These are phyloP conservation scores for Cladorrhinum sp. DNA, from an alignment of 2,329 filamentous ascomycete species.

Conservation along the genomic window DNA sequence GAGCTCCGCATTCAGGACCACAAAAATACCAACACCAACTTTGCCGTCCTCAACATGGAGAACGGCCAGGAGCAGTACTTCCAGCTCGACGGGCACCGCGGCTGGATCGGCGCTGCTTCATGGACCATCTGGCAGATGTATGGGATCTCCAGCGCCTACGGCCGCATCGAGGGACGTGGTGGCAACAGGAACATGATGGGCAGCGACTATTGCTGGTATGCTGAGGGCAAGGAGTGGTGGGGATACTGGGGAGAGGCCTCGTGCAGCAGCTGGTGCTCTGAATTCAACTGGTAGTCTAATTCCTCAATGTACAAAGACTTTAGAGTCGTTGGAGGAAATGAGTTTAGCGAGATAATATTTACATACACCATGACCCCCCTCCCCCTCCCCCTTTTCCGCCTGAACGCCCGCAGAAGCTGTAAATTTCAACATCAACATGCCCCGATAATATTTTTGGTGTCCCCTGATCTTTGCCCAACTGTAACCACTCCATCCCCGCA, in stretches of 20 bases:
- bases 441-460: conserved; percentile 32
- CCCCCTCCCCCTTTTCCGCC: too few species aligned
- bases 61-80: conserved; percentile 7
- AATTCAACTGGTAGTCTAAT: conserved; percentile 9
- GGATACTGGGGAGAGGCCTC: conserved; percentile 9
- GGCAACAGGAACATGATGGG: conserved; percentile 8
- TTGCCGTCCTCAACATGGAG: conserved; percentile 3
- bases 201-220: conserved; percentile 10
- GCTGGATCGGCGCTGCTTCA: conserved; percentile 4
- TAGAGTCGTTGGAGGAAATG: too few species aligned
- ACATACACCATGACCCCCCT: too few species aligned
- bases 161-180: conserved; percentile 6
- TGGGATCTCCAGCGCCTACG: not conserved
- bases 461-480: conserved; percentile 33
- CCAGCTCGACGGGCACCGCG: conserved; percentile 5
- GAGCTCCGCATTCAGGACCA: conserved; percentile 3
- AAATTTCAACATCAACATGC: conserved; percentile 28
- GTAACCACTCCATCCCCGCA: conserved; percentile 37
- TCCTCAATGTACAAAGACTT: too few species aligned
- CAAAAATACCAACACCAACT: conserved; percentile 3
- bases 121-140: conserved; percentile 1
- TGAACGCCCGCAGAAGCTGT: too few species aligned
- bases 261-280: conserved; percentile 7
- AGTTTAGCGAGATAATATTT: too few species aligned
- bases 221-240: not conserved